phyloP scores from a whole-genome alignment of 2,329 filamentous ascomycete species.

The Parastagonospora avenae region DNA sequence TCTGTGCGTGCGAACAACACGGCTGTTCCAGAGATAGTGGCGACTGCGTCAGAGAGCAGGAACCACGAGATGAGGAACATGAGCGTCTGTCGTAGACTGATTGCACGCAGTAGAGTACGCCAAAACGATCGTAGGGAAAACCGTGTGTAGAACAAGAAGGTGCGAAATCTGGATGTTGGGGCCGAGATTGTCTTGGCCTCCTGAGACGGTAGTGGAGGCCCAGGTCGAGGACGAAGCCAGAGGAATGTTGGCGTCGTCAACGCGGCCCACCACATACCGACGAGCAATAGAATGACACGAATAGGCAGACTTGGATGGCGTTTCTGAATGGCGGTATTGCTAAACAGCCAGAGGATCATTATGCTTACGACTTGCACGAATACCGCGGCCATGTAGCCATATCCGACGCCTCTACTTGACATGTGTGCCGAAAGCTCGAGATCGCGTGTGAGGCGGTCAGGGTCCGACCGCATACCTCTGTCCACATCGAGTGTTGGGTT shows the following conservation, averaged over 20 bases:
- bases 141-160: constrained; percentile 68
- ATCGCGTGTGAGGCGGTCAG: constrained; percentile 60
- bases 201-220: constrained; percentile 68
- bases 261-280: constrained; percentile 85
- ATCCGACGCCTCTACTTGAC: constrained; percentile 85
- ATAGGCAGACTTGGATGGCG: constrained; percentile 80
- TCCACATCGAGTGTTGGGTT: constrained; percentile 14
- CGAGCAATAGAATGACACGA: constrained; percentile 77
- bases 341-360: constrained; percentile 66
- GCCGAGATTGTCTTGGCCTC: constrained; percentile 17
- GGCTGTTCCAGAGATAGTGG: constrained; percentile 91
- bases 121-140: constrained; percentile 85
- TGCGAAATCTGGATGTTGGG: constrained; percentile 19
- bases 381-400: constrained; percentile 84
- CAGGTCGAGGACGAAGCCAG: constrained; percentile 83
- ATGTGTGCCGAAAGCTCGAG: constrained; percentile 82
- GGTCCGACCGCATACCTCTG: constrained; percentile 5
- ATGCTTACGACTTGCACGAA: constrained; percentile 81
- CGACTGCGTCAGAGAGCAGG: constrained; percentile 86
- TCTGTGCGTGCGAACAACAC: constrained; percentile 92
- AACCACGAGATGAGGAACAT: constrained; percentile 88
- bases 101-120: constrained; percentile 73
- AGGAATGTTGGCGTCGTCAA: constrained; percentile 84
- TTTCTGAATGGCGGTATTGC: constrained; percentile 52
- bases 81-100: constrained; percentile 71